Conservation (phyloP, 257 asterid genomes). For the Agastache rugosa region DNA sequence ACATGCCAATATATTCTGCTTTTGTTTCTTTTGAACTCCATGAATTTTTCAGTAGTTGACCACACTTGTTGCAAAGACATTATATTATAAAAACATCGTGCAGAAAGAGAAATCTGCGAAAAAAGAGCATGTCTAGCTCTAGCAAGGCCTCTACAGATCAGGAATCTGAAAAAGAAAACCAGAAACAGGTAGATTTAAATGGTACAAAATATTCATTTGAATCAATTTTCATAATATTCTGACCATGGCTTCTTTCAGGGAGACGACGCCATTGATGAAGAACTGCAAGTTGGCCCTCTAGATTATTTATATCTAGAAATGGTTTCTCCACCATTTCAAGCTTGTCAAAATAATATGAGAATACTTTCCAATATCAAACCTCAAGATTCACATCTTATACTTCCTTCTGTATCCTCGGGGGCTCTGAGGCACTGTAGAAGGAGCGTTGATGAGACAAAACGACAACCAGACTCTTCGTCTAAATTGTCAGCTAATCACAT, state of each 20-base stretch:
- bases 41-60: neutral
- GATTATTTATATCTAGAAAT: conserved; percentile 25
- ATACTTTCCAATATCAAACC: neutral
- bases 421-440: conserved; percentile 41
- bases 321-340: conserved; percentile 31
- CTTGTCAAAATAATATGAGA: conserved; percentile 8
- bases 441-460: conserved; percentile 24
- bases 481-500: conserved; percentile 36
- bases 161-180: neutral
- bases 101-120: neutral
- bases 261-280: conserved; percentile 9
- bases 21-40: neutral
- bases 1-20: too few relatives aligned
- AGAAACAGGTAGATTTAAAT: neutral
- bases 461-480: neutral
- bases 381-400: conserved; percentile 21
- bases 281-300: neutral
- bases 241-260: conserved; percentile 1
- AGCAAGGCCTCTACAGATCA: conserved; percentile 8
- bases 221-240: neutral
- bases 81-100: neutral
- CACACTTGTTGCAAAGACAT: neutral
- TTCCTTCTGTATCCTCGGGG: conserved; percentile 46
- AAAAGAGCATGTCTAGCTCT: conserved; percentile 6
- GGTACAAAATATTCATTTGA: neutral